These are phyloP conservation scores for Orychophragmus violaceus DNA, from an alignment of 345 rosid genomes.

Conservation along the genomic window DNA sequence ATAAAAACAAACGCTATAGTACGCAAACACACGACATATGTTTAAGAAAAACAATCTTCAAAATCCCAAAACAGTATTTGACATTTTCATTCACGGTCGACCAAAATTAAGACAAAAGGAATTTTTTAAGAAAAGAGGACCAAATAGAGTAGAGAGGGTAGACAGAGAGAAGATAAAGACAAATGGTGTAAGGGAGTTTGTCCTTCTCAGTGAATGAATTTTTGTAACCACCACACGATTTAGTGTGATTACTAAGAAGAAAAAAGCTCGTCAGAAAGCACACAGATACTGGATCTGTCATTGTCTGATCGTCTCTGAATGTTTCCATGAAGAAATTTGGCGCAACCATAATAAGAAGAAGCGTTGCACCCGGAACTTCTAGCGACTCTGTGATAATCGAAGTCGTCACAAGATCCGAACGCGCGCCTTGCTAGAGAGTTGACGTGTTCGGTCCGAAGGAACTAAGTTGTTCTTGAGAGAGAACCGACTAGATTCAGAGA, in stretches of 20 bases:
- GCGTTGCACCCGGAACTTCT: slow-evolving; percentile 56
- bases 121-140: too few species aligned
- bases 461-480: too few species aligned
- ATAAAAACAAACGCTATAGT: too few species aligned
- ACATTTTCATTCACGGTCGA: not conserved
- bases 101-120: not conserved
- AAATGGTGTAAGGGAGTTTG: too few species aligned
- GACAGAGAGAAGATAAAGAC: slow-evolving; percentile 28
- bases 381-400: slow-evolving; percentile 67
- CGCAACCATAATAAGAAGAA: slow-evolving; percentile 52
- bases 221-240: slow-evolving; percentile 74
- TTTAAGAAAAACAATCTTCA: too few species aligned
- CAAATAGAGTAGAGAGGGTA: not conserved
- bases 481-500: too few species aligned
- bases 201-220: slow-evolving; percentile 47
- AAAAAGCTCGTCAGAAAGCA: slow-evolving; percentile 47
- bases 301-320: slow-evolving; percentile 24
- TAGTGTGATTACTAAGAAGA: slow-evolving; percentile 59
- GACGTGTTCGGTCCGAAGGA: too few species aligned
- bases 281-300: slow-evolving; percentile 12
- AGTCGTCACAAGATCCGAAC: too few species aligned
- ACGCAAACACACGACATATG: too few species aligned
- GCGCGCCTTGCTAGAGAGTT: too few species aligned
- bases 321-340: slow-evolving; percentile 45
- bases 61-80: too few species aligned